A percentile compares a stretch with the other conserved stretches of the same genome.
These are phyloP conservation scores for Phoma herbarum DNA, from an alignment of 2,329 filamentous ascomycete species.

Conservation along the genomic window DNA sequence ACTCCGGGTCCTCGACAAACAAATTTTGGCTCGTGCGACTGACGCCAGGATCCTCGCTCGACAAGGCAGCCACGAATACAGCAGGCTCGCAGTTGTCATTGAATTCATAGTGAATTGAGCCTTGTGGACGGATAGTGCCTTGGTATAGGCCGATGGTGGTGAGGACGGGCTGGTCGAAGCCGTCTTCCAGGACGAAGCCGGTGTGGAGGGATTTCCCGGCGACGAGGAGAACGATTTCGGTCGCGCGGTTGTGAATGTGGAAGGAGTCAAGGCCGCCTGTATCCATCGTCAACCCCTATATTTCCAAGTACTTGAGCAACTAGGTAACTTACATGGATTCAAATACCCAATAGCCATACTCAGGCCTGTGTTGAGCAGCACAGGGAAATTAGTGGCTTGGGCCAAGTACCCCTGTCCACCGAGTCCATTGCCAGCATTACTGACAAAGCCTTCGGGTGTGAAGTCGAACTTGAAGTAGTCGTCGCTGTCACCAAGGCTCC, in stretches of 20 bases:
- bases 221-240: slow-evolving; percentile 13
- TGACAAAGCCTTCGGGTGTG: slow-evolving; percentile 8
- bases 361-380: slow-evolving; percentile 5
- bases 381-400: slow-evolving; percentile 8
- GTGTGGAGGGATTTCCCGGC: slow-evolving; percentile 10
- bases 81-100: slow-evolving; percentile 12
- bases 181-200: slow-evolving; percentile 12
- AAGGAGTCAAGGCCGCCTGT: slow-evolving; percentile 13
- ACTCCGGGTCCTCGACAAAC: slow-evolving; percentile 5
- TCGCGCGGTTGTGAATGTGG: slow-evolving; percentile 13
- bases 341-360: slow-evolving; percentile 15
- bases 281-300: neutral
- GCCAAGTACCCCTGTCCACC: slow-evolving; percentile 11
- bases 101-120: slow-evolving; percentile 12
- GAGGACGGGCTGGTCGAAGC: slow-evolving; percentile 11
- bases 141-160: slow-evolving; percentile 13
- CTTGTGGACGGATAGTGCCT: slow-evolving; percentile 11
- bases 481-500: slow-evolving; percentile 5
- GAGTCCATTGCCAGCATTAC: slow-evolving; percentile 10
- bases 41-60: slow-evolving; percentile 6
- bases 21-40: slow-evolving; percentile 9
- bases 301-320: neutral
- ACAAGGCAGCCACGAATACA: slow-evolving; percentile 6
- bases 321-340: slow-evolving; percentile 1
- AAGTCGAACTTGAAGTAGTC: slow-evolving; percentile 16